A percentile compares a stretch with the other conserved stretches of the same genome.
phyloP scores from a whole-genome alignment of 805 yeast species.

The Ogataea philodendri region DNA sequence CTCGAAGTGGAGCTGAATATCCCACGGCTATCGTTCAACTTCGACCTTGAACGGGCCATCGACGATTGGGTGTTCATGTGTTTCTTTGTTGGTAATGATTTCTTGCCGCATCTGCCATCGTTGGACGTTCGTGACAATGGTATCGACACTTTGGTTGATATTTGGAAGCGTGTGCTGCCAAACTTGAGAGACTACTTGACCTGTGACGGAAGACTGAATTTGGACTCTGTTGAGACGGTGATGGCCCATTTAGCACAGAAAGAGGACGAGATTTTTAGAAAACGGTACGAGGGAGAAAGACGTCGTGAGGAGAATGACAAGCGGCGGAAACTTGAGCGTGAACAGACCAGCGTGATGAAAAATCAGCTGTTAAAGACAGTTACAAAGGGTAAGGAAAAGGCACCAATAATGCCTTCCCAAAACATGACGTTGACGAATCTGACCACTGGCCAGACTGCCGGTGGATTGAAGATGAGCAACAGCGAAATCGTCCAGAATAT shows the following conservation, averaged over 20 bases:
- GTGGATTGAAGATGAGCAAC: slow-evolving; percentile 60
- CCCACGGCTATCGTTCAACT: slow-evolving; percentile 66
- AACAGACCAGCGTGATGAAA: slow-evolving; percentile 45
- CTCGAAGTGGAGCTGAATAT: slow-evolving; percentile 75
- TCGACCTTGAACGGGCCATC: slow-evolving; percentile 90
- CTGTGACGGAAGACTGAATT: slow-evolving; percentile 79
- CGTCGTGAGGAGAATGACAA: slow-evolving; percentile 65
- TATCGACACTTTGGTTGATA: slow-evolving; percentile 71
- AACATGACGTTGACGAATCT: slow-evolving; percentile 72
- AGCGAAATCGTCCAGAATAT: slow-evolving; percentile 67
- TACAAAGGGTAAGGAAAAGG: slow-evolving; percentile 72
- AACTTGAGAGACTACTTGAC: slow-evolving; percentile 74
- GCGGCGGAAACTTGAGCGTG: slow-evolving; percentile 49
- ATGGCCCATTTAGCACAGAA: slow-evolving; percentile 61
- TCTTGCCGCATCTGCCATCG: slow-evolving; percentile 93
- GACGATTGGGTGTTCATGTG: slow-evolving; percentile 99
- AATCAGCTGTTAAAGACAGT: slow-evolving; percentile 49
- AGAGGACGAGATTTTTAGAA: slow-evolving; percentile 76
- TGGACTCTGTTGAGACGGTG: slow-evolving; percentile 72
- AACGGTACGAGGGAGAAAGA: slow-evolving; percentile 64
- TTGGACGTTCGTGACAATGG: slow-evolving; percentile 94
- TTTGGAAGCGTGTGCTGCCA: slow-evolving; percentile 80
- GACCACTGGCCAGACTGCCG: slow-evolving; percentile 68
- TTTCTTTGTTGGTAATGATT: slow-evolving; percentile 98
- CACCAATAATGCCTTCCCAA: slow-evolving; percentile 64